Base-by-base conservation (phyloP, 257 asterid species). In the Eustoma russellianum region DNA sequence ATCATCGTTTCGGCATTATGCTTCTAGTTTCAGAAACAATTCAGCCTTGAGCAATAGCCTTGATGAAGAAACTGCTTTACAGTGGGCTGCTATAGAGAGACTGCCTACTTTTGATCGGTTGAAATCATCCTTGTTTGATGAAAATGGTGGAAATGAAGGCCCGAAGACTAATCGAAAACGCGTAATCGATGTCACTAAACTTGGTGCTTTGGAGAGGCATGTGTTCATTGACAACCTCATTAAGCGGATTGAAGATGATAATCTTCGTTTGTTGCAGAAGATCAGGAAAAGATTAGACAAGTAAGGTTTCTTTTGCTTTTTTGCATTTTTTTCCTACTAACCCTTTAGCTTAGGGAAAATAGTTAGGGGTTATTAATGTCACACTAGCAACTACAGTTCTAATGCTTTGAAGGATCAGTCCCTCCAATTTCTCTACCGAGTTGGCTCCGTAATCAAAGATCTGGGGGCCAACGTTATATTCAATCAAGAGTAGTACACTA, bases 51-150 rank as follows among this genome's bases (percentile, higher is more conserved):
- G 33, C 13, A 16, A 12, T 16, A 24, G 1, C 44, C 43, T 12
- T 52, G 75, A 73, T 24, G 77, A 71, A 41, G 79, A 71, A 54
- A 17, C 52, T 47, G 43, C 57, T n/a, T 9, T 63, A 28, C 67
- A 74, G 45, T 78, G 85, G 85, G 81, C 74, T 50, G 81, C 68
- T 50, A 72, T 78, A 5, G 77, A 78, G 52, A 61, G 79, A 33
- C 52, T 75, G 57, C 79, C 79, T 5, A 74, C 77, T 13, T 35
- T 38, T 38, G 70, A 74, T 0, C 15, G 81, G 57, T 30, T 74
- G 19, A 66, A 65, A 35, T 46, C 66, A 10, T 71, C 74, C 12
- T 33, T 74, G 60, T 68, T 72, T 28, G 66, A 66, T 33, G 68
- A 16, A 4, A 24, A 3, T 18, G 35, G 49, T 13, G 68, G 40